Conservation (phyloP, 441 rosid genomes). For the Adansonia grandidieri region DNA sequence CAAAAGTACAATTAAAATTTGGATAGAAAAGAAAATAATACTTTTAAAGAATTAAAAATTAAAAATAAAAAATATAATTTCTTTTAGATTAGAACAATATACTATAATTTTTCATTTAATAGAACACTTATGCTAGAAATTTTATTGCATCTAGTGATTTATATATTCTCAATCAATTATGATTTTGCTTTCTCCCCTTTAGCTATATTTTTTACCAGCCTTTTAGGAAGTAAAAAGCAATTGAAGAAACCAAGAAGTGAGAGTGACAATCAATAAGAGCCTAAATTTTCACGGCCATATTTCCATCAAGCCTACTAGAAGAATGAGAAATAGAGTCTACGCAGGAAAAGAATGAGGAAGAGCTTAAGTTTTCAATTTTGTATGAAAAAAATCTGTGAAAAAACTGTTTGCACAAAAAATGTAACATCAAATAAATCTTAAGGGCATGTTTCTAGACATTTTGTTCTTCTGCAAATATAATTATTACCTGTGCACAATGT, state of each 20-base stretch:
- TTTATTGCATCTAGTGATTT: slow-evolving; percentile 6
- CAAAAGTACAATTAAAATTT: neutral
- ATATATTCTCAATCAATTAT: neutral
- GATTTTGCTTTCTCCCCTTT: slow-evolving; percentile 10
- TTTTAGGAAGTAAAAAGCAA: neutral
- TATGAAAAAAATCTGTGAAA: neutral
- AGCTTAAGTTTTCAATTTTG: neutral
- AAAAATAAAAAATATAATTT: neutral
- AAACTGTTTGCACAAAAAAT: neutral
- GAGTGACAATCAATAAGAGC: neutral
- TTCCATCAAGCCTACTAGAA: slow-evolving; percentile 13
- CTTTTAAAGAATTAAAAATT: neutral
- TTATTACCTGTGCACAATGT: slow-evolving; percentile 92
- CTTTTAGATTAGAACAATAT: neutral
- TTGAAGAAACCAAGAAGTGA: neutral
- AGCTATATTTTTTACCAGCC: neutral
- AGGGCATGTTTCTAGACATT: slow-evolving; percentile 10
- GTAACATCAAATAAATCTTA: slow-evolving; percentile 11
- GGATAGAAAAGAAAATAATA: neutral
- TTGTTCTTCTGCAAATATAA: slow-evolving; percentile 25
- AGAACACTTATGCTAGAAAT: neutral
- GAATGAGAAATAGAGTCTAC: neutral
- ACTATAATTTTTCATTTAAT: neutral
- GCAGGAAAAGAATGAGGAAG: neutral
- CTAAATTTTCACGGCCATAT: neutral